Evolutionary conservation across 2,329 filamentous ascomycete genomes (phyloP), one percentile per base, ranked within the genome.

Genomic region (Didymella pomorum): DNA sequence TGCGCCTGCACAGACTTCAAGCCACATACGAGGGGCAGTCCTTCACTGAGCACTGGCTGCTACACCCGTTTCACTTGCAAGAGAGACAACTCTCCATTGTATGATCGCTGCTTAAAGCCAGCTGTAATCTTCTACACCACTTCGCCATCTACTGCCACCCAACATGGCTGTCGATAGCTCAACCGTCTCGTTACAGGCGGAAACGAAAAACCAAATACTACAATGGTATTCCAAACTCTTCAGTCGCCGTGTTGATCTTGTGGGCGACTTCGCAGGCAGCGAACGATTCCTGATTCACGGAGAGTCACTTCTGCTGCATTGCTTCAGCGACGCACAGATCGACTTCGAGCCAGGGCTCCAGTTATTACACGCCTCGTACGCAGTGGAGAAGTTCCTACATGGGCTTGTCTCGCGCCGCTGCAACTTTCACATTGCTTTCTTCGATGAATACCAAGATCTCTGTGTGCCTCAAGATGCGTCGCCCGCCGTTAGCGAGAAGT

Each of bases 271-370:
- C 75, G 89, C 88, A 3, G 89, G 90, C 21, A 86, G 86, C 59
- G 89, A 92, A 70, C 80, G 89, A 11, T 93, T 92, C 71, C 79
- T 89, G 21, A 83, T 93, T 28, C 88, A 93, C 63, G 89, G 89
- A 28, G 89, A 93, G 67, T 89, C 89, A 0, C 74, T 93, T n/a
- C 78, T 93, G 11, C 78, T 86, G 7, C 78, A 89, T 57, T 88
- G 84, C 66, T 84, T 92, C 46, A 77, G 79, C n/a, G 82, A 89
- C 63, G 78, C 82, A 11, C 80, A 83, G 21, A 83, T 93, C 39
- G 87, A 92, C 68, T 89, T 90, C 63, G 67, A 83, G 52, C 61
- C 80, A 48, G 89, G 89, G 0, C 88, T 90, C 56, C 89, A 93
- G 73, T 72, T 93, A 7, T 79, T 93, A 0, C 90, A 92, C 71